Conservation (phyloP, 1,284 basidiomycete species). For the Puccinia coronata region DNA sequence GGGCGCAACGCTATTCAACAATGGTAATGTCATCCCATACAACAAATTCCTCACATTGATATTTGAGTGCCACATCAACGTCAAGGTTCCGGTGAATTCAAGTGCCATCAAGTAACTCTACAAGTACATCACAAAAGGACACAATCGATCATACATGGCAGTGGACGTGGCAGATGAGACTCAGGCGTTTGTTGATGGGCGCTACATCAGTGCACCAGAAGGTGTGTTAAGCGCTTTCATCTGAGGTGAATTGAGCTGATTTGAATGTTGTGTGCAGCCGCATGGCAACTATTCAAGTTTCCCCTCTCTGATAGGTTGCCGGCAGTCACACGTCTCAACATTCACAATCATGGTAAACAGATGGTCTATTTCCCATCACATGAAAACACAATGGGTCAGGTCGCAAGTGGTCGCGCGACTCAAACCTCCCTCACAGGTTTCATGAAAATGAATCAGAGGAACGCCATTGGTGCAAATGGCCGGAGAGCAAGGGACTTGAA, state of each 20-base stretch:
- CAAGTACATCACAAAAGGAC: constrained; percentile 28
- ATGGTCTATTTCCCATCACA: neutral
- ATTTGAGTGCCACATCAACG: constrained; percentile 38
- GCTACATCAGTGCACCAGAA: constrained; percentile 13
- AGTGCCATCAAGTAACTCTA: constrained; percentile 25
- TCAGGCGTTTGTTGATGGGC: neutral
- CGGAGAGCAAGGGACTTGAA: neutral
- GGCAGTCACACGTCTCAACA: neutral
- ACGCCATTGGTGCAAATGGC: neutral
- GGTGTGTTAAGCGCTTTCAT: neutral
- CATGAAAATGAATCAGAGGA: neutral
- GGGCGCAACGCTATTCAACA: constrained; percentile 53
- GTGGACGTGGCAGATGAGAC: neutral
- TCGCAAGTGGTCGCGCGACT: neutral
- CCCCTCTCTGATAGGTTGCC: constrained; percentile 55
- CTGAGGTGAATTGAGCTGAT: neutral
- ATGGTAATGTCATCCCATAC: constrained; percentile 49
- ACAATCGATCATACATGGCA: neutral
- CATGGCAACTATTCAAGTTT: constrained; percentile 60
- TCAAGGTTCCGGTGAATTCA: neutral
- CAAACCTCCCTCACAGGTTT: neutral
- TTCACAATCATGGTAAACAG: neutral
- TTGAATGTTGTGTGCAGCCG: constrained; percentile 54
- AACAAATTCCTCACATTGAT: neutral
- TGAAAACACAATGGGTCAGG: neutral